A percentile compares a stretch with the other conserved stretches of the same genome.
Evolutionary conservation across 192 early-diverging fungal genomes (phyloP).

Genomic region (Backusella sp.): DNA sequence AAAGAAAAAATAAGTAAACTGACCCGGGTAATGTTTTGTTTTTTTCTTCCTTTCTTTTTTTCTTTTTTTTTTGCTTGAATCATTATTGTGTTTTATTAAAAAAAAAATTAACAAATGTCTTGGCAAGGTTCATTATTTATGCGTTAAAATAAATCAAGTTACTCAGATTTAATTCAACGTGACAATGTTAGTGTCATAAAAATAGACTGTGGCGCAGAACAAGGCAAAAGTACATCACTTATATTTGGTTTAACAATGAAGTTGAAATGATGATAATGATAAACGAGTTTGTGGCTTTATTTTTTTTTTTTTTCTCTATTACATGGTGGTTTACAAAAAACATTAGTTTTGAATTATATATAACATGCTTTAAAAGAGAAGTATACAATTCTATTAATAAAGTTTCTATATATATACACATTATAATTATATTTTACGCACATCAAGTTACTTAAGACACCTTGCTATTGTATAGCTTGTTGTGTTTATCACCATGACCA

Average conservation of each 20-base stretch:
- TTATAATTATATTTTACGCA: background rate
- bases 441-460: background rate
- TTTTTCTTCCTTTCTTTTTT: background rate
- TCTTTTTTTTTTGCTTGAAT: background rate
- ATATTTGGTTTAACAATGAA: background rate
- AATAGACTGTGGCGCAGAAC: constrained; percentile 3
- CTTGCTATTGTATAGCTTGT: constrained; percentile 7
- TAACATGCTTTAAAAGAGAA: background rate
- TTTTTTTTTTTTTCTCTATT: background rate
- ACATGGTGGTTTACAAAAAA: background rate
- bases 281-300: background rate
- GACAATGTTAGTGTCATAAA: background rate
- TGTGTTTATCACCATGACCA: constrained; percentile 1
- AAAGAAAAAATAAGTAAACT: background rate
- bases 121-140: background rate
- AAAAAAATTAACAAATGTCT: background rate
- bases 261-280: background rate
- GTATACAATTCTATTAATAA: background rate
- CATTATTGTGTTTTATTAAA: background rate
- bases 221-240: background rate
- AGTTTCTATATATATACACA: background rate
- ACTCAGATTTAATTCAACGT: background rate
- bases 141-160: background rate
- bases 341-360: background rate
- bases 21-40: background rate